These are phyloP conservation scores for Sclerotinia trifoliorum DNA, from an alignment of 2,329 filamentous ascomycete genomes.

Conservation along the genomic window DNA sequence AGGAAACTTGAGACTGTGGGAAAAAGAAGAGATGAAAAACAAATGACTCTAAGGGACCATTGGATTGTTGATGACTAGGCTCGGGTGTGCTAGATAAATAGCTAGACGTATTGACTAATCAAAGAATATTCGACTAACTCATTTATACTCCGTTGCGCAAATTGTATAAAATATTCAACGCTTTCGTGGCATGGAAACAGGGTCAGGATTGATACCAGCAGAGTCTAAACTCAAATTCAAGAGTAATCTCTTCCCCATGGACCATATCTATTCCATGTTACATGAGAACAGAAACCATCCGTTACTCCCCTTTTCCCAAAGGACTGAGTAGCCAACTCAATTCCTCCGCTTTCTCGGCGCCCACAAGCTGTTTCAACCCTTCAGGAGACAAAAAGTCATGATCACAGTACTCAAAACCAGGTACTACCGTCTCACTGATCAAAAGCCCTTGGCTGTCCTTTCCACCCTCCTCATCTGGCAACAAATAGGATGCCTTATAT, in stretches of 20 bases:
- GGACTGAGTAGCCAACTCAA: slow-evolving; percentile 49
- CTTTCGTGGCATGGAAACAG: too few species aligned
- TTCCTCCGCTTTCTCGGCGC: slow-evolving; percentile 48
- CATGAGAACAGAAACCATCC: not conserved
- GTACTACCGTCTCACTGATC: slow-evolving; percentile 67
- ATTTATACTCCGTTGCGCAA: not conserved
- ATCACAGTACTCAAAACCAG: slow-evolving; percentile 65
- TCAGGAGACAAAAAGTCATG: slow-evolving; percentile 62
- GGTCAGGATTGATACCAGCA: too few species aligned
- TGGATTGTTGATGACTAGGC: too few species aligned
- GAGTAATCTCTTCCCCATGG: not conserved
- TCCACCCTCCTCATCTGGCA: slow-evolving; percentile 46
- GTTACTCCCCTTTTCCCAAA: slow-evolving; percentile 28
- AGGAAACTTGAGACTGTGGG: too few species aligned
- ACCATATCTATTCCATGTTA: not conserved
- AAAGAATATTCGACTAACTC: not conserved
- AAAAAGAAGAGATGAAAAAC: too few species aligned
- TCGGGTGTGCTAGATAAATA: too few species aligned
- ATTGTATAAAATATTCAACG: too few species aligned
- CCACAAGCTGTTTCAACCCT: slow-evolving; percentile 52
- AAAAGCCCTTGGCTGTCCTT: slow-evolving; percentile 49
- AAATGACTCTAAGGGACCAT: too few species aligned
- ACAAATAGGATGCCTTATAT: slow-evolving; percentile 63
- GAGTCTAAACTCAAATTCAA: not conserved
- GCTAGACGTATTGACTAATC: too few species aligned